Evolutionary conservation across 768 basidiomycete genomes (phyloP).

Genomic region (Termitomyces sp.): DNA sequence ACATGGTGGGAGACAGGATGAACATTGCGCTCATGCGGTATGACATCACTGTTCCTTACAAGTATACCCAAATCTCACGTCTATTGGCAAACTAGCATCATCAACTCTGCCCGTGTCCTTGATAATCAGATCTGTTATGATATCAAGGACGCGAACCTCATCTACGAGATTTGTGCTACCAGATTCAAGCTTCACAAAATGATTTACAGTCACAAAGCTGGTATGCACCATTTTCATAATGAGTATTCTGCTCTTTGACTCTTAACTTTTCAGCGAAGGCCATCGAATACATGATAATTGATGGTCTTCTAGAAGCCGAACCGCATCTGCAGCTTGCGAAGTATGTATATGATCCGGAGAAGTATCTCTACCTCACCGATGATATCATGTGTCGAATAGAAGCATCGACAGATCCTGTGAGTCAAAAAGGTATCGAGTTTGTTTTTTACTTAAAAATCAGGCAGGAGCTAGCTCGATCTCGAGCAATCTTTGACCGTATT

Average conservation of each 20-base stretch:
- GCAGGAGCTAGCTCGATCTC: slow-evolving; percentile 59
- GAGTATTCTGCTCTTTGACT: background rate
- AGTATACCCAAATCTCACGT: background rate
- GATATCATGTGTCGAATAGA: slow-evolving; percentile 62
- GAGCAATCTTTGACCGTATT: slow-evolving; percentile 60
- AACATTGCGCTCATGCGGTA: slow-evolving; percentile 49
- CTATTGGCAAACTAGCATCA: slow-evolving; percentile 41
- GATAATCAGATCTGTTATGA: slow-evolving; percentile 75
- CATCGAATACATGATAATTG: slow-evolving; percentile 84
- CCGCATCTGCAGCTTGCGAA: slow-evolving; percentile 57
- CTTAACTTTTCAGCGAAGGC: slow-evolving; percentile 57
- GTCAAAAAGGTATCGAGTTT: background rate
- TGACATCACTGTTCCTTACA: slow-evolving; percentile 7
- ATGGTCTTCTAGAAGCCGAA: slow-evolving; percentile 68
- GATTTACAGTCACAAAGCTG: slow-evolving; percentile 81
- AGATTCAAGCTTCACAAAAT: slow-evolving; percentile 80
- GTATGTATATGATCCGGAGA: slow-evolving; percentile 51
- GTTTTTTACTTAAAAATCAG: background rate
- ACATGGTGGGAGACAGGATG: slow-evolving; percentile 64
- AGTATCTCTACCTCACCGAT: slow-evolving; percentile 67
- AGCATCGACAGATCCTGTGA: slow-evolving; percentile 44
- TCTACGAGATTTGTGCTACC: slow-evolving; percentile 71
- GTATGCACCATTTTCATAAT: slow-evolving; percentile 25
- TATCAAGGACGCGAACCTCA: slow-evolving; percentile 75
- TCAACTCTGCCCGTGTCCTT: slow-evolving; percentile 72